Evolutionary conservation across 2,329 filamentous ascomycete species (phyloP), one percentile per base, ranked within the genome.

Genomic region (Penicillium sumatraense): DNA sequence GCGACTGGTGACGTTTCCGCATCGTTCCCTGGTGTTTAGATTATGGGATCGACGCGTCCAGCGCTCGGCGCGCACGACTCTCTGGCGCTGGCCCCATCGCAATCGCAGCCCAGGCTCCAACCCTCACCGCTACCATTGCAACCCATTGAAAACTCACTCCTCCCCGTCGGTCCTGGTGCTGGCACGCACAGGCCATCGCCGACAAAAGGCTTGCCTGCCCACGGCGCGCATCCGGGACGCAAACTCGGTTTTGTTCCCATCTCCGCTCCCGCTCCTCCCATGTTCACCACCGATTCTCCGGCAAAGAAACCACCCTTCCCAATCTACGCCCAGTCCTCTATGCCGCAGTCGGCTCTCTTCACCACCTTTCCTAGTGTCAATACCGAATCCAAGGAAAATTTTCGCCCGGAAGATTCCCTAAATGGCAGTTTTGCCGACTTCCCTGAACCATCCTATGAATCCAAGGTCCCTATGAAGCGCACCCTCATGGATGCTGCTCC

Each of bases 401-500:
- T 75, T 58, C 72, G 60, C 33, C 63, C 57, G n/a, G 70, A 64
- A 52, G 70, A 70, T 18, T 72, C 75, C 18, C 73, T 75, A 36
- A 77, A 67, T 70, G 74, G 76, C 60, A 76, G 72, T 66, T 76
- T 78, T 57, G 74, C 76, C n/a, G 75, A 79, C 53, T 79, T 80
- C 60, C 76, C 78, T 5, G 76, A 80, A 48, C 72, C 76, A 2
- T 71, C 78, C 11, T 78, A 78, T 62, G 70, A 72, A 31, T 72
- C 75, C 61, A 79, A 80, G 58, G 67, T 68, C 9, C 68, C 75
- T 1, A 64, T 77, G 59, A 86, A 85, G 70, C 86, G 90, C 64
- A 78, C 81, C 7, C 78, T 93, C 40, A 82, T 89, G 73, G 91
- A 96, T 49, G 84, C 89, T 4, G 86, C 88, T 4, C 86, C 88